phyloP scores from a whole-genome alignment of 192 early-diverging fungal species.

The Spizellomyces sp. region DNA sequence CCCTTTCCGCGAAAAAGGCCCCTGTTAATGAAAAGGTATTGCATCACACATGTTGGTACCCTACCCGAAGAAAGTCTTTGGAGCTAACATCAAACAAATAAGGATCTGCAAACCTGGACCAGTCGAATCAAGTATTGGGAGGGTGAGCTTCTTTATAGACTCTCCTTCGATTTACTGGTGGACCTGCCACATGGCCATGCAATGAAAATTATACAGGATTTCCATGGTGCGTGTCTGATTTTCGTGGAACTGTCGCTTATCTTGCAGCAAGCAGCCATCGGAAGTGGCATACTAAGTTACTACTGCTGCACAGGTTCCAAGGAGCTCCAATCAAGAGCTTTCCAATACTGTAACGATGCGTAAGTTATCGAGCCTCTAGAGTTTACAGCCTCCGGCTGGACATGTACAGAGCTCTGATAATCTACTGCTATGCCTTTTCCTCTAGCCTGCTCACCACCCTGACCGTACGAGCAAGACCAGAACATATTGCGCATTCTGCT shows the following conservation, averaged over 20 bases:
- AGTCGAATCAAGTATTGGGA: background rate
- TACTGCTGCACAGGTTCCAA: background rate
- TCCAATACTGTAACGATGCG: slow-evolving; percentile 4
- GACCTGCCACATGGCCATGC: background rate
- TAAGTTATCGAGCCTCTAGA: slow-evolving; percentile 1
- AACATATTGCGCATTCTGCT: background rate
- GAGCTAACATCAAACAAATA: background rate
- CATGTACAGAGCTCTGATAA: background rate
- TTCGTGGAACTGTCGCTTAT: background rate
- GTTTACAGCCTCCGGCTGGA: background rate
- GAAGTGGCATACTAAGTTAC: background rate
- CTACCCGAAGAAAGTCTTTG: background rate
- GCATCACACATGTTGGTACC: too few relatives aligned
- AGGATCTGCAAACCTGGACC: background rate
- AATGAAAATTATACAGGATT: background rate
- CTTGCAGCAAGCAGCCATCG: background rate
- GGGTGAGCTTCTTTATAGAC: background rate
- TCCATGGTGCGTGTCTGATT: background rate
- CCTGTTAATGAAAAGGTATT: background rate
- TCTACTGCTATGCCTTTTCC: background rate
- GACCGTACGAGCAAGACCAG: background rate
- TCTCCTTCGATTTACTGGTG: background rate
- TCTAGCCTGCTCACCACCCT: slow-evolving; percentile 1
- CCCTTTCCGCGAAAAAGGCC: background rate
- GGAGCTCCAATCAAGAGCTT: background rate